A percentile compares a stretch with the other conserved stretches of the same genome.
Conservation (phyloP, 2,329 filamentous ascomycete genomes). For the Cladosporium sp. region DNA sequence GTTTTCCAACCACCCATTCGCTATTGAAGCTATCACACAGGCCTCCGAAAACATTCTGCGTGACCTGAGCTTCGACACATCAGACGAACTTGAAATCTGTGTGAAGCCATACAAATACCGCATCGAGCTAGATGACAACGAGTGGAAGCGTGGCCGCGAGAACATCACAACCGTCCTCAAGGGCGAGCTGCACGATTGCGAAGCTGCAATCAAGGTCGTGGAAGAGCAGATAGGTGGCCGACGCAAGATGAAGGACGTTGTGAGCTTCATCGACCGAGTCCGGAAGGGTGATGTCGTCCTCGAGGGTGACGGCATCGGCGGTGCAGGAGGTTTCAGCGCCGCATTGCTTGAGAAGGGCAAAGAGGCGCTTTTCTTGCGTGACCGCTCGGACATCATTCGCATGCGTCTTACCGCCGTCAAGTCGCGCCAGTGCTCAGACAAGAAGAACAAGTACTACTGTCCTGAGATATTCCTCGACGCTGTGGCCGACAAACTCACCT, state of each 20-base stretch:
- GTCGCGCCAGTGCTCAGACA: conserved; percentile 76
- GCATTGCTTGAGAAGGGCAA: conserved; percentile 72
- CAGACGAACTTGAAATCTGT: conserved; percentile 96
- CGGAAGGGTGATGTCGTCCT: conserved; percentile 77
- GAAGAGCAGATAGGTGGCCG: conserved; percentile 74
- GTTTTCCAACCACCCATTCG: conserved; percentile 85
- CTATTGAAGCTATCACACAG: conserved; percentile 85
- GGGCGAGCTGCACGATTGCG: conserved; percentile 77
- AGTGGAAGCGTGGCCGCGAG: conserved; percentile 81
- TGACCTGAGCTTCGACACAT: conserved; percentile 93
- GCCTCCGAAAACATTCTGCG: conserved; percentile 85
- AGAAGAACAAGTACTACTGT: conserved; percentile 92
- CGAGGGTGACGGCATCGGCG: conserved; percentile 72
- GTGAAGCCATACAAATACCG: conserved; percentile 99
- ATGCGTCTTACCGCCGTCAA: conserved; percentile 84
- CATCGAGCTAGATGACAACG: conserved; percentile 84
- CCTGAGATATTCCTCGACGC: conserved; percentile 97
- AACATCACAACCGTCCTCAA: conserved; percentile 78
- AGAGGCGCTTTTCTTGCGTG: conserved; percentile 88
- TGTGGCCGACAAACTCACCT: conserved; percentile 87
- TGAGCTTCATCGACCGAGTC: conserved; percentile 84
- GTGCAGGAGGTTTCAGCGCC: conserved; percentile 89
- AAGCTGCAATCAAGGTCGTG: conserved; percentile 66
- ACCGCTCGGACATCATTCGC: conserved; percentile 82
- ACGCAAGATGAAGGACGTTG: conserved; percentile 81